Evolutionary conservation across 2,329 filamentous ascomycete species (phyloP), one percentile per base, ranked within the genome.

Genomic region (Sporothrix pseudoabietina): DNA sequence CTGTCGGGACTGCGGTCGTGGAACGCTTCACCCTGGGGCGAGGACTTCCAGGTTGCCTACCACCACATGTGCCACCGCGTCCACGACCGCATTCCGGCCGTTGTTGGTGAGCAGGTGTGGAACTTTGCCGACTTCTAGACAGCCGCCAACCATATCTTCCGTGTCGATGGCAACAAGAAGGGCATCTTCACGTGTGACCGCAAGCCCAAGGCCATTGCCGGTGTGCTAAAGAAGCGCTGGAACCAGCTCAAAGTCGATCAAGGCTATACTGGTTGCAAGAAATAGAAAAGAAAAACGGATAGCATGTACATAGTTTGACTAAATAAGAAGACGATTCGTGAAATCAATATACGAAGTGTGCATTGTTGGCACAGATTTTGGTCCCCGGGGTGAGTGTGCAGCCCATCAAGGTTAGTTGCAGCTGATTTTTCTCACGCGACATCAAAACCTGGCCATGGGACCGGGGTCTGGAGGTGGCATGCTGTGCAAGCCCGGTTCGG

Each of bases 41-140:
- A 63, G 57, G 57, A 63, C 16, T 63, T 41, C 57, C 57, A 63
- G 57, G 32, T 63, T 32, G 35, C 32, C 57, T 63, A 63, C 57
- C 41, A 63, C 57, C 9, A 63, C 57, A 63, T 63, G 57, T 63
- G 57, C 57, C 57, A 63, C 30, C 57, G 57, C 32, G 57, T 63
- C 30, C 57, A 63, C 57, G 57, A 63, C 57, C 32, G 32, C 32
- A 22, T 63, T 16, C 57, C 57, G 30, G 57, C 57, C 57, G n/a
- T 63, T 19, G 12, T 63, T 22, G 57, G 57, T 7, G 57, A 63
- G 57, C 57, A 63, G 57, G 57, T 63, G 16, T 63, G 57, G 57
- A 63, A 63, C 57, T 63, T 63, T 63, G 57, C 57, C 32, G 57
- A 63, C 7, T 63, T 63, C 57, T 32, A 63, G 57, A 63, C 57